Evolutionary conservation across 371 early-diverging fungal species (phyloP).

Genomic region (Zychaea mexicana): DNA sequence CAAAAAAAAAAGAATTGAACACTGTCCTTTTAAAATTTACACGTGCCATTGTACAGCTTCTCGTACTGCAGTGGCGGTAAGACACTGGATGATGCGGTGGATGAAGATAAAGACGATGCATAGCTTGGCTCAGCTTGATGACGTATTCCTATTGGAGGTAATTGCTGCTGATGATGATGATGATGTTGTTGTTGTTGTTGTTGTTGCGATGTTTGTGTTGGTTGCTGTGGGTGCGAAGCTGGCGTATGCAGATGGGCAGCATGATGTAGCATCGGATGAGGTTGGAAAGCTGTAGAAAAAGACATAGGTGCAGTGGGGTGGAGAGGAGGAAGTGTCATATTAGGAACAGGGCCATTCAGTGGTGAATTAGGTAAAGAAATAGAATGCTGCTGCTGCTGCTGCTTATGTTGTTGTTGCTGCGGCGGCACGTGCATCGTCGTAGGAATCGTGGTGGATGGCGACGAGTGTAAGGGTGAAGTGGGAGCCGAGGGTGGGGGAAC

Average conservation of each 20-base stretch:
- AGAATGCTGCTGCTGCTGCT: background rate
- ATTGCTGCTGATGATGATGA: background rate
- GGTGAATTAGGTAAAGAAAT: background rate
- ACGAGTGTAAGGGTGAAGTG: background rate
- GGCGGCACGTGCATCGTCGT: too few relatives aligned
- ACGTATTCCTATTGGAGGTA: background rate
- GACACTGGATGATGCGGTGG: background rate
- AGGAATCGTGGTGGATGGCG: too few relatives aligned
- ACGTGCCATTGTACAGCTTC: constrained; percentile 7
- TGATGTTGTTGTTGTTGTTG: background rate
- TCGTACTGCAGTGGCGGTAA: constrained; percentile 3
- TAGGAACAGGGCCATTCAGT: background rate
- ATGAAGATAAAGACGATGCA: background rate
- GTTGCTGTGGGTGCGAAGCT: too few relatives aligned
- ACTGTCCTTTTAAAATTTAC: background rate
- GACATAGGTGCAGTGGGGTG: background rate
- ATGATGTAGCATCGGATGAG: background rate
- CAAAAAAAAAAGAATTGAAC: background rate
- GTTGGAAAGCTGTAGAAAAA: background rate
- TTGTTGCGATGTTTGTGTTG: too few relatives aligned
- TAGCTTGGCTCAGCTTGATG: background rate
- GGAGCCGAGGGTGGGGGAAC: constrained; percentile 3
- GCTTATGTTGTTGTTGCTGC: background rate
- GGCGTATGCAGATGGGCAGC: too few relatives aligned
- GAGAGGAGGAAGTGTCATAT: background rate